Evolutionary conservation across 345 rosid genomes (phyloP).

Genomic region (Melastoma malabathricum): DNA sequence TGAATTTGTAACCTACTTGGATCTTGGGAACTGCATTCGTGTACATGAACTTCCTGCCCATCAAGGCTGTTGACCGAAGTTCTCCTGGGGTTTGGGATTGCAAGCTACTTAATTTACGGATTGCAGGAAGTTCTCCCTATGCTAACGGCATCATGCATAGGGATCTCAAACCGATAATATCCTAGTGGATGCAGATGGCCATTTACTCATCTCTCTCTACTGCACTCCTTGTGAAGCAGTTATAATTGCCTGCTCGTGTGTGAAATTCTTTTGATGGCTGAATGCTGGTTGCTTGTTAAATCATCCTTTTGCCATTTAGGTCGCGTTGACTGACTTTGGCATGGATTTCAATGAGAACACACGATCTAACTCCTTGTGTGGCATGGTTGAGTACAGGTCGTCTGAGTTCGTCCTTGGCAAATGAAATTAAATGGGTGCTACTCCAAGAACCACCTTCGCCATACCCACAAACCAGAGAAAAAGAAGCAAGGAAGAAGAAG

Average conservation of each 20-base stretch:
- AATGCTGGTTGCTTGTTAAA: neutral
- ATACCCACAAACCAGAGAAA: too few relatives aligned
- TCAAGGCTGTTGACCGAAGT: conserved; percentile 34
- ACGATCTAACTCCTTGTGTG: conserved; percentile 86
- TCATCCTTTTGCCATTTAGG: conserved; percentile 20
- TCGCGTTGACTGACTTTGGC: conserved; percentile 81
- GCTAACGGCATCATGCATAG: conserved; percentile 96
- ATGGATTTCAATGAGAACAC: conserved; percentile 66
- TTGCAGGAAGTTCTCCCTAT: too few relatives aligned
- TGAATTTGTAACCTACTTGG: too few relatives aligned
- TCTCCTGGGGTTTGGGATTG: conserved; percentile 14
- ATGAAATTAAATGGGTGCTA: too few relatives aligned
- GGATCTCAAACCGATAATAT: conserved; percentile 93
- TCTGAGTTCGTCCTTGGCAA: conserved; percentile 83
- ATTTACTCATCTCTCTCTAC: conserved; percentile 30
- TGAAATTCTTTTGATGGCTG: neutral
- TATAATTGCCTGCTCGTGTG: neutral
- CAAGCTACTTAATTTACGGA: too few relatives aligned
- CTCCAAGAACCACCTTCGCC: too few relatives aligned
- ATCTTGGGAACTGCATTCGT: conserved; percentile 37
- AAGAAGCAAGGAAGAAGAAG: too few relatives aligned
- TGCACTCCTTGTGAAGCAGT: conserved; percentile 1
- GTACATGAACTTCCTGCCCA: conserved; percentile 35
- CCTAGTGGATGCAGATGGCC: conserved; percentile 77
- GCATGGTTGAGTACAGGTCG: conserved; percentile 92